These are phyloP conservation scores for Coprinopsis strossmayeri DNA, from an alignment of 768 basidiomycete species.

Conservation along the genomic window DNA sequence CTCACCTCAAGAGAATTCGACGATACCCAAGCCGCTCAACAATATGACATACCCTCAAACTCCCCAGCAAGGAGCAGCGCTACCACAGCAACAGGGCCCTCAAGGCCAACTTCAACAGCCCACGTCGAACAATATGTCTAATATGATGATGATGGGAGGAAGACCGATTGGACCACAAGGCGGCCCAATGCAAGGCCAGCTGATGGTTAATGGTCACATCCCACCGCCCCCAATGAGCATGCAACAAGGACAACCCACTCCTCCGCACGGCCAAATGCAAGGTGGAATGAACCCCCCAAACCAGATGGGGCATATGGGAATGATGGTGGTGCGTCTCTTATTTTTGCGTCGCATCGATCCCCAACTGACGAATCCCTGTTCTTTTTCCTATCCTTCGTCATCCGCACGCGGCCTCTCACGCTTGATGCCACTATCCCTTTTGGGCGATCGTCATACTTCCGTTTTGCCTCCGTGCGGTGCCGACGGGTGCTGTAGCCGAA, in stretches of 20 bases:
- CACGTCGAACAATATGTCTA: slow-evolving; percentile 3
- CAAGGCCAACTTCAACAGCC: slow-evolving; percentile 17
- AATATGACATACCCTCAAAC: slow-evolving; percentile 3
- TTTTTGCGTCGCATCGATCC: background rate
- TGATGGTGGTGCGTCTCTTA: slow-evolving; percentile 17
- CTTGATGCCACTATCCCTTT: slow-evolving; percentile 2
- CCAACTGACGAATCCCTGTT: slow-evolving; percentile 1
- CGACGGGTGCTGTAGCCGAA: slow-evolving; percentile 5
- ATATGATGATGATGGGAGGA: slow-evolving; percentile 31
- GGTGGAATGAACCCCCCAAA: slow-evolving; percentile 25
- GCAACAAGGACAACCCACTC: slow-evolving; percentile 19
- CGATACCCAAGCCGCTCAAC: slow-evolving; percentile 1
- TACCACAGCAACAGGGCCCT: slow-evolving; percentile 21
- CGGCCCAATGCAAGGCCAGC: slow-evolving; percentile 10
- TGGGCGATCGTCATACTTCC: background rate
- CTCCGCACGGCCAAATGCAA: slow-evolving; percentile 34
- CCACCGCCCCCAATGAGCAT: slow-evolving; percentile 20
- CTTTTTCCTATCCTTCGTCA: background rate
- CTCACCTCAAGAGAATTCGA: slow-evolving; percentile 42
- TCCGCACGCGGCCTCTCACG: too few relatives aligned
- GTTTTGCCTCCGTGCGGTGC: background rate
- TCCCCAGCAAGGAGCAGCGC: slow-evolving; percentile 4
- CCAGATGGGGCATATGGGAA: slow-evolving; percentile 10
- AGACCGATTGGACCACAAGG: too few relatives aligned
- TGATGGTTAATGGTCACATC: slow-evolving; percentile 24